Percentiles rank a stretch among this genome's conserved stretches.
phyloP scores from a whole-genome alignment of 2,329 filamentous ascomycete genomes.

The Phialophora expanda region DNA sequence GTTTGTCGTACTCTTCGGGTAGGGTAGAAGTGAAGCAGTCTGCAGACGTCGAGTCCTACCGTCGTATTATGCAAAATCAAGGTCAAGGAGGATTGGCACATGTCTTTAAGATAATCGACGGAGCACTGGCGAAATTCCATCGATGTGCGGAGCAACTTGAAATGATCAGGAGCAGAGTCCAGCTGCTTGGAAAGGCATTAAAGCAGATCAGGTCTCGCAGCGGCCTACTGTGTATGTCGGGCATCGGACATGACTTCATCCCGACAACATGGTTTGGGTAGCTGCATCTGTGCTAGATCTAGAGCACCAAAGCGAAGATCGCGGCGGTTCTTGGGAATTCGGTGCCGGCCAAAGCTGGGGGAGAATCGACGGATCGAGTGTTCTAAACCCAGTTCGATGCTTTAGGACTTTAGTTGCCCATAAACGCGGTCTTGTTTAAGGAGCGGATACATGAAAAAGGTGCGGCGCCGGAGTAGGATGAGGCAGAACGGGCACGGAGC shows the following conservation, averaged over 20 bases:
- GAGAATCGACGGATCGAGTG: not conserved
- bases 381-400: slow-evolving; percentile 7
- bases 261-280: slow-evolving; percentile 13
- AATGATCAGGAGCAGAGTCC: not conserved
- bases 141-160: not conserved
- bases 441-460: slow-evolving; percentile 13
- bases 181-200: not conserved
- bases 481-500: slow-evolving; percentile 3
- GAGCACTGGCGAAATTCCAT: slow-evolving; percentile 12
- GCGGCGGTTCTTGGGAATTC: slow-evolving; percentile 4
- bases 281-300: slow-evolving; percentile 15
- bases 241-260: slow-evolving; percentile 22
- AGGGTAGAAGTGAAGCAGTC: not conserved
- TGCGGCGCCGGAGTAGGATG: slow-evolving; percentile 10
- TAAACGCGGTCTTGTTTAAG: not conserved
- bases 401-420: slow-evolving; percentile 16
- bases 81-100: not conserved
- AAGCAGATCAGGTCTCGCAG: not conserved
- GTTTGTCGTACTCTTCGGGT: not conserved
- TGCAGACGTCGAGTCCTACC: not conserved
- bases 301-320: slow-evolving; percentile 11
- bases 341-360: slow-evolving; percentile 11
- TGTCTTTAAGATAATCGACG: not conserved
- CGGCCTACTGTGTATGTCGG: slow-evolving; percentile 17
- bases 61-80: not conserved